Conservation (phyloP, 495 filamentous ascomycete genomes). For the Aspergillus affinis region DNA sequence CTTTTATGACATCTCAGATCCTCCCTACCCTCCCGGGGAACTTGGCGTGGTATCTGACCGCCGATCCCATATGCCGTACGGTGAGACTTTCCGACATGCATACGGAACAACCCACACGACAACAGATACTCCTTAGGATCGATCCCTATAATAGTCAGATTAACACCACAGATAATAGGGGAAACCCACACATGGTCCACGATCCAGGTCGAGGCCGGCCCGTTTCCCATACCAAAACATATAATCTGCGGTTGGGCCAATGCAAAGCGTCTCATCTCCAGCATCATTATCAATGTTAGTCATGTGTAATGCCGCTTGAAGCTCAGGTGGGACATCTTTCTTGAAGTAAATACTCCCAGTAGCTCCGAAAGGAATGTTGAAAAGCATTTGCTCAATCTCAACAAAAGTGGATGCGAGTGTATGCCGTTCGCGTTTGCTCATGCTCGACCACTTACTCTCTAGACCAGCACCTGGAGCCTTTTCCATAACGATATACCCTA, state of each 20-base stretch:
- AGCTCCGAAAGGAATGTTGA: conserved; percentile 25
- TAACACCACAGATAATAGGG: no score
- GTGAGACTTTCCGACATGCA: no score
- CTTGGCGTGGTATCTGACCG: no score
- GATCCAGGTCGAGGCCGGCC: conserved; percentile 12
- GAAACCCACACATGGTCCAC: conserved; percentile 27
- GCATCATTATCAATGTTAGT: no score
- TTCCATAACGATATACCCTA: no score
- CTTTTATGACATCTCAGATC: no score
- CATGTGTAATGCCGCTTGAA: no score
- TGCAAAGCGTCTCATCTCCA: conserved; percentile 26
- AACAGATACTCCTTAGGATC: conserved; percentile 8
- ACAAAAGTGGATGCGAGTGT: conserved; percentile 22
- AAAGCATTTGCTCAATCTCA: conserved; percentile 26
- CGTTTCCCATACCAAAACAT: conserved; percentile 27
- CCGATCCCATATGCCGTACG: no score
- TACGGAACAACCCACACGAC: no score
- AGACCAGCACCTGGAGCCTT: no score
- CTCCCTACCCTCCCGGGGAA: no score
- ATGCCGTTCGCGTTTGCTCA: conserved; percentile 7
- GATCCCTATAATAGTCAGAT: not conserved
- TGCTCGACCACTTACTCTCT: no score
- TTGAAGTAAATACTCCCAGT: conserved; percentile 34
- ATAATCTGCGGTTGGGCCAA: conserved; percentile 27
- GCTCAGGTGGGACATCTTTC: conserved; percentile 19